These are phyloP conservation scores for Xylaria longipes DNA, from an alignment of 495 filamentous ascomycete genomes.

Conservation along the genomic window DNA sequence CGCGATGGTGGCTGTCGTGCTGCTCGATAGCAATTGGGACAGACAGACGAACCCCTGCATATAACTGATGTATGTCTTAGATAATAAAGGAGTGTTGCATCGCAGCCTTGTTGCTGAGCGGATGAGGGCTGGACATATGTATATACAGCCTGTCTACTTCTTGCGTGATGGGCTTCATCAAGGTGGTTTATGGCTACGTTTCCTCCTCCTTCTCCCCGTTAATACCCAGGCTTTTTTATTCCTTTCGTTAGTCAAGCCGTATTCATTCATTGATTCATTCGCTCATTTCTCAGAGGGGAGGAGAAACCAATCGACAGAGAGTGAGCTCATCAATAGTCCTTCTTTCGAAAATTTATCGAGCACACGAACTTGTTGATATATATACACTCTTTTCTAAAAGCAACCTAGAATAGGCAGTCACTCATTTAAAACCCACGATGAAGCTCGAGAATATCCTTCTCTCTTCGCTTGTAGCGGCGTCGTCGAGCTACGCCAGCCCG, in stretches of 20 bases:
- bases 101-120: background rate
- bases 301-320: background rate
- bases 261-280: background rate
- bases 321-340: background rate
- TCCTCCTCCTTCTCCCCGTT: background rate
- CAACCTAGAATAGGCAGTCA: background rate
- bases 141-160: slow-evolving; percentile 5
- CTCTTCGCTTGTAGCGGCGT: background rate
- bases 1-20: background rate
- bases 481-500: slow-evolving; percentile 17
- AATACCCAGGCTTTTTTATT: background rate
- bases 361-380: background rate
- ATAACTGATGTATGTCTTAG: background rate
- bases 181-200: background rate
- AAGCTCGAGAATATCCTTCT: background rate
- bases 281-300: background rate
- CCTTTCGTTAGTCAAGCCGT: background rate
- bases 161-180: background rate
- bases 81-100: slow-evolving; percentile 6
- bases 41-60: background rate
- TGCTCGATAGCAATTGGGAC: background rate
- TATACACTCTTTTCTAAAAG: background rate
- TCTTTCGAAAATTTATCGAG: background rate
- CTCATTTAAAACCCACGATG: slow-evolving; percentile 1
- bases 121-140: background rate